Evolutionary conservation across 192 early-diverging fungal species (phyloP).

Genomic region (Coemansia sp.): DNA sequence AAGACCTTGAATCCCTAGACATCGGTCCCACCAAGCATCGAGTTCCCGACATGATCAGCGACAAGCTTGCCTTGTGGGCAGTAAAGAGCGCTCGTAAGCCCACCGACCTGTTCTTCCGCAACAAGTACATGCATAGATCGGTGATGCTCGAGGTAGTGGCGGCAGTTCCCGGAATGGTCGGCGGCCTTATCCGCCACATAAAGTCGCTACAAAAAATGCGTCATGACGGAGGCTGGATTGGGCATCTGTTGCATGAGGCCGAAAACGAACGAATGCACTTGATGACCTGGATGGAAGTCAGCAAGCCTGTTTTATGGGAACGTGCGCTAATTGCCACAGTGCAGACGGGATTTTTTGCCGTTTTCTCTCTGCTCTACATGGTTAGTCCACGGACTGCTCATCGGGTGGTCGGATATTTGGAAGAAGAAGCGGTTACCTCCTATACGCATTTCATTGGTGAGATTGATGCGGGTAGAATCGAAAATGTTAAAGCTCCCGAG

Average conservation of each 20-base stretch:
- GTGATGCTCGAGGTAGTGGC: constrained; percentile 78
- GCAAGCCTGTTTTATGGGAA: constrained; percentile 62
- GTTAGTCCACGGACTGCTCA: constrained; percentile 77
- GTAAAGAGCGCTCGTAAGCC: constrained; percentile 66
- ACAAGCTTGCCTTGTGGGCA: constrained; percentile 62
- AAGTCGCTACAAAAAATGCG: constrained; percentile 70
- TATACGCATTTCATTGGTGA: constrained; percentile 85
- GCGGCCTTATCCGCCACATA: constrained; percentile 75
- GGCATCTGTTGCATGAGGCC: constrained; percentile 85
- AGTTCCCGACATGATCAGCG: constrained; percentile 55
- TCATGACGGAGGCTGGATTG: constrained; percentile 90
- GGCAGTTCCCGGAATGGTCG: constrained; percentile 88
- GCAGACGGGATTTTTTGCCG: constrained; percentile 90
- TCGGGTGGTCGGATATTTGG: constrained; percentile 87
- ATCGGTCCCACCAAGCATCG: constrained; percentile 62
- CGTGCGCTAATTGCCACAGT: constrained; percentile 66
- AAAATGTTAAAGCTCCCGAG: constrained; percentile 73
- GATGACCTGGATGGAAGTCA: constrained; percentile 75
- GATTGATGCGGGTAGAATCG: constrained; percentile 73
- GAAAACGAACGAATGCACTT: constrained; percentile 83
- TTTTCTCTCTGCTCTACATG: constrained; percentile 85
- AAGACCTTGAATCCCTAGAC: constrained; percentile 62
- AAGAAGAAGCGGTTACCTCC: constrained; percentile 89
- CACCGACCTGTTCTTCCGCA: constrained; percentile 68
- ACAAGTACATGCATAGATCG: constrained; percentile 73